Conservation (phyloP, 1,284 basidiomycete species). For the Boletus calvinii region DNA sequence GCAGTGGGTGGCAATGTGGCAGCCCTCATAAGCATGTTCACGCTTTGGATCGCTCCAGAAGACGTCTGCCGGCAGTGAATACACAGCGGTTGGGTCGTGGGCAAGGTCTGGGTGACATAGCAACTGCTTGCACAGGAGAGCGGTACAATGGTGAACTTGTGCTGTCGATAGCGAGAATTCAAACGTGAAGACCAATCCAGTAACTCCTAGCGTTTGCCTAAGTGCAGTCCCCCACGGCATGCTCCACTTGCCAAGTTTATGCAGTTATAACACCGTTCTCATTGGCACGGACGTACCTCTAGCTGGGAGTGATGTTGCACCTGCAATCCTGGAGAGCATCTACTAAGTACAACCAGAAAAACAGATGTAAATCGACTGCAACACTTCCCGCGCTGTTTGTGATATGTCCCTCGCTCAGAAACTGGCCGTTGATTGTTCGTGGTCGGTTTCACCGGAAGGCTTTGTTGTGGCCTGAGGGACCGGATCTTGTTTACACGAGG, state of each 20-base stretch:
- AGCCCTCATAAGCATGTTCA: not conserved
- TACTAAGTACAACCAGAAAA: not conserved
- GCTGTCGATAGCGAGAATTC: not conserved
- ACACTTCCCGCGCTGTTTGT: not conserved
- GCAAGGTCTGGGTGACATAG: not conserved
- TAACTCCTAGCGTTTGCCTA: not conserved
- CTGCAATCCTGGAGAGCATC: not conserved
- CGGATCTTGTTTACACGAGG: not conserved
- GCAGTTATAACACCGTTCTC: not conserved
- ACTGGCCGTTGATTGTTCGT: not conserved
- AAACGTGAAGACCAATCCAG: not conserved
- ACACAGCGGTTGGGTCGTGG: not conserved
- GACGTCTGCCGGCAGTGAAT: not conserved
- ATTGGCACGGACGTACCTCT: not conserved
- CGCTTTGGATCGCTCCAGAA: not conserved
- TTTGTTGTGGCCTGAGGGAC: not conserved
- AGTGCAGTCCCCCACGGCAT: not conserved
- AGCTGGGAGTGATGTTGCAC: not conserved
- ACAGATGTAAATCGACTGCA: not conserved
- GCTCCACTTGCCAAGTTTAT: slow-evolving; percentile 19
- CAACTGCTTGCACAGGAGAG: not conserved
- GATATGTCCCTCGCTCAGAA: slow-evolving; percentile 1
- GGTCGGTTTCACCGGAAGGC: not conserved
- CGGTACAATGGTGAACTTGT: not conserved
- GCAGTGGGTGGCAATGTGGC: not conserved